A percentile compares a stretch with the other conserved stretches of the same genome.
These are phyloP conservation scores for Eucalyptus tenuipes DNA, from an alignment of 345 rosid species.

Conservation along the genomic window DNA sequence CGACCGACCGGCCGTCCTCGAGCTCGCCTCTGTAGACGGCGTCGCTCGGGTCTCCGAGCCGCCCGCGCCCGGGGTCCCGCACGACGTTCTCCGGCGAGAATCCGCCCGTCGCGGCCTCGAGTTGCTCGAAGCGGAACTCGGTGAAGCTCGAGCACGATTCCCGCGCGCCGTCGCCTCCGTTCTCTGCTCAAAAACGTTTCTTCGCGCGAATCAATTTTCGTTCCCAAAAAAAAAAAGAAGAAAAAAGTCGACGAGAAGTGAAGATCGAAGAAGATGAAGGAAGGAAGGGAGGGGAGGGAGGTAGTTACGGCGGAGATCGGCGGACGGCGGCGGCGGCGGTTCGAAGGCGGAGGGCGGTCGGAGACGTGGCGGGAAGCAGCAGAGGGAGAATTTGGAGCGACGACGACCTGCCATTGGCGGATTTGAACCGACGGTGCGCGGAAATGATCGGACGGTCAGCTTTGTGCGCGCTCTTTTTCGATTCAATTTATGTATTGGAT, in stretches of 20 bases:
- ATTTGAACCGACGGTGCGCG: background rate
- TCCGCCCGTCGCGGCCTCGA: constrained; percentile 20
- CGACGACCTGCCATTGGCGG: constrained; percentile 23
- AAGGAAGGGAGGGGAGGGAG: background rate
- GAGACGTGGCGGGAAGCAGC: constrained; percentile 28
- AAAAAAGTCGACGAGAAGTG: background rate
- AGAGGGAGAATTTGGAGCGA: constrained; percentile 25
- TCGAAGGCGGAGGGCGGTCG: constrained; percentile 8
- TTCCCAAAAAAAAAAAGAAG: background rate
- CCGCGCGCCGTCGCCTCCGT: background rate
- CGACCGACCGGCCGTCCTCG: constrained; percentile 19
- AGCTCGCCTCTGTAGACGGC: constrained; percentile 34
- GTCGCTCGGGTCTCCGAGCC: constrained; percentile 22
- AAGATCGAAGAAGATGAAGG: background rate
- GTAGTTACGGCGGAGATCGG: constrained; percentile 13
- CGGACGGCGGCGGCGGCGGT: background rate
- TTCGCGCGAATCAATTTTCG: background rate
- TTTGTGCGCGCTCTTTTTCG: background rate
- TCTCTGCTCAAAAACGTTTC: constrained; percentile 6
- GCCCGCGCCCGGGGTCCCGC: constrained; percentile 3
- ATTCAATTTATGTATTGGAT: background rate
- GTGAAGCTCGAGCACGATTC: constrained; percentile 19
- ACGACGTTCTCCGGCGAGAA: constrained; percentile 27
- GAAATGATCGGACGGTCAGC: background rate
- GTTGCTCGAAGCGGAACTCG: constrained; percentile 26